Percentiles rank a stretch among this genome's conserved stretches.
phyloP scores from a whole-genome alignment of 1,284 basidiomycete genomes.

The Takashimella koratensis region DNA sequence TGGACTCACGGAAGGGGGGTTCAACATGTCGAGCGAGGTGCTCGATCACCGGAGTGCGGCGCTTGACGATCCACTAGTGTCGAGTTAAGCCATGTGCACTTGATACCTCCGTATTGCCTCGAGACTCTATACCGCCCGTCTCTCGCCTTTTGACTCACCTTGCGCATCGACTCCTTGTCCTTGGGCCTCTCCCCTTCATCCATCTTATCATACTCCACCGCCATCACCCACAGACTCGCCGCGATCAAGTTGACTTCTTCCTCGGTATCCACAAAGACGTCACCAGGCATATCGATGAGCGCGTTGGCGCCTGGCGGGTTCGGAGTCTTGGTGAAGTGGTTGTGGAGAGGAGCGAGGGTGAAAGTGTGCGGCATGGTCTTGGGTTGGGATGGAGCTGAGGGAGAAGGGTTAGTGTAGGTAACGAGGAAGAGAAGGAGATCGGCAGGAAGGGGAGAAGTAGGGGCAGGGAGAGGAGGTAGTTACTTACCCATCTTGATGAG shows the following conservation, averaged over 20 bases:
- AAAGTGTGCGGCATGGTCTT: constrained; percentile 29
- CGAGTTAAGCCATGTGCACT: not conserved
- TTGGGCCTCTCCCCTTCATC: constrained; percentile 21
- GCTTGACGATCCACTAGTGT: constrained; percentile 27
- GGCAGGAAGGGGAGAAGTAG: too few species aligned
- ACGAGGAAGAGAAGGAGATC: too few species aligned
- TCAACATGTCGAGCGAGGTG: constrained; percentile 25
- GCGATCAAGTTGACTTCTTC: constrained; percentile 35
- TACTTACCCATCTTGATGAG: not conserved
- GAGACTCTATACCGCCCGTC: too few species aligned
- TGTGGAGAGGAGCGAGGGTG: constrained; percentile 17
- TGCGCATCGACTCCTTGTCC: constrained; percentile 22
- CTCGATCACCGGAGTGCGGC: constrained; percentile 13
- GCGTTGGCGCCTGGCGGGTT: constrained; percentile 20
- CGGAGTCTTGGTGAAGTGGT: constrained; percentile 30
- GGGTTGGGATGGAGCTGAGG: constrained; percentile 15
- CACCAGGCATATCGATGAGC: constrained; percentile 29
- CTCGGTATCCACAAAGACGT: constrained; percentile 35
- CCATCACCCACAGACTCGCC: constrained; percentile 25
- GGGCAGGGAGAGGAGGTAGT: not conserved
- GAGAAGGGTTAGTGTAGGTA: too few species aligned
- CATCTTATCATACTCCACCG: constrained; percentile 28
- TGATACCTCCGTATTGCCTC: too few species aligned
- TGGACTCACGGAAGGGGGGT: constrained; percentile 36
- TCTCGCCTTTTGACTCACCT: too few species aligned